Base-by-base conservation (phyloP, 2,329 filamentous ascomycete species). In the Cercospora janseana region DNA sequence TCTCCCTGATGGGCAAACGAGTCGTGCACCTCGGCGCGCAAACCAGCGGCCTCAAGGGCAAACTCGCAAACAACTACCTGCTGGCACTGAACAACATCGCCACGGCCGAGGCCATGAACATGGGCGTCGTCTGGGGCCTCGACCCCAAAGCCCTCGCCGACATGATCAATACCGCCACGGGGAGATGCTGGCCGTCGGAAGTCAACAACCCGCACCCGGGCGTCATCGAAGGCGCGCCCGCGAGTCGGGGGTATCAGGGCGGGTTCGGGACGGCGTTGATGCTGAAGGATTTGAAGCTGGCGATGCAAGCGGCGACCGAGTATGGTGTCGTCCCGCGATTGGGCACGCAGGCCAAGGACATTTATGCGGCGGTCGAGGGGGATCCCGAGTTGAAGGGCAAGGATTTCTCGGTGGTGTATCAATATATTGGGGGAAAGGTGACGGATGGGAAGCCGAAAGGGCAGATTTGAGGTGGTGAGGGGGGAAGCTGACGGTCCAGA, bases 31-130 rank as follows among this genome's bases (percentile, higher is more conserved):
- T 95, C 62, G 93, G 93, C 3, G 77, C 77, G 0, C 90, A 94
- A 59, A 91, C 90, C 8, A 81, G 88, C 2, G 93, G 93, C 0
- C 79, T 98, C 1, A 87, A 89, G 8, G 93, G 87, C 29, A 98
- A 98, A 73, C 78, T 98, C 24, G 91, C 92, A 46, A 98, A 98
- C 74, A 98, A 98, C 71, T 98, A 98, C 69, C 81, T 97, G 21
- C 77, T 98, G 3, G 92, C 91, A 3, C 83, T 97, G 60, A 94
- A 90, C 75, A 98, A 98, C 71, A 90, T 85, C 51, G 82, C 81
- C 2, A 82, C 80, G 0, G 79, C 80, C 3, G 82, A 85, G 63
- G 82, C 81, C 5, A 83, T 85, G 81, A 82, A 81, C 53, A 75
- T 85, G 65, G 82, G 81, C 4, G 75, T 83, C 28, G 72, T 76